Base-by-base conservation (phyloP, 768 basidiomycete genomes). In the Panellus pusillus region DNA sequence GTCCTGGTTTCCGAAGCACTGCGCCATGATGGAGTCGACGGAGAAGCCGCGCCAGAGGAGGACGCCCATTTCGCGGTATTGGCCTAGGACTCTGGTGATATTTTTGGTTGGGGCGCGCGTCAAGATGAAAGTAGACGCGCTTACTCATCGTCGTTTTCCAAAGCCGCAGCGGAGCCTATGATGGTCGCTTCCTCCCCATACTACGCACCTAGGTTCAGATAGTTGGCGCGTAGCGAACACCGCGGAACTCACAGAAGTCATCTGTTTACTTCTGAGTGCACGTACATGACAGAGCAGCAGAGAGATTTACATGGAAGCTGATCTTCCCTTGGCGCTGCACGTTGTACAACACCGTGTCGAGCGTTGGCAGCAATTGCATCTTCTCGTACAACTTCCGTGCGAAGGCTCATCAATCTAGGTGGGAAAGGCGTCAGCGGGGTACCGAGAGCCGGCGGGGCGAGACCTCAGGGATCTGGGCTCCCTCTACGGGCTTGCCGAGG, bases 251-350 rank as follows among this genome's bases (percentile, higher is more conserved):
- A 90, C 89, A 14, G 89, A 77, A 40, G 91, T 91, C 86, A 93
- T 91, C 91, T 91, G 64, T 44, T 54, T 54, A 38, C 32, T 15
- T 39, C 50, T 54, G 28, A 57, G 44, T 32, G 46, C 20, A 36
- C 13, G 44, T 14, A 35, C 35, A n/a, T 45, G 24, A 32, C 37
- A 27, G 29, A 13, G 29, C 9, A 57, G 42, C 24, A 6, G 17
- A 53, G 24, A 45, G 37, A 73, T 87, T 63, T 66, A 91, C 92
- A 67, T 92, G 93, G 69, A 93, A 93, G 5, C 89, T 89, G 61
- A 92, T 92, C 70, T 91, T 92, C 24, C 94, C 94, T 68, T 98
- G 94, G 8, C 94, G 82, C 66, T 98, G 94, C 9, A 94, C 84
- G 62, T 94, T 94, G 70, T 93, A 91, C 14, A 98, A 77, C 32